phyloP scores from a whole-genome alignment of 2,329 filamentous ascomycete species.

The Talaromyces sp. region DNA sequence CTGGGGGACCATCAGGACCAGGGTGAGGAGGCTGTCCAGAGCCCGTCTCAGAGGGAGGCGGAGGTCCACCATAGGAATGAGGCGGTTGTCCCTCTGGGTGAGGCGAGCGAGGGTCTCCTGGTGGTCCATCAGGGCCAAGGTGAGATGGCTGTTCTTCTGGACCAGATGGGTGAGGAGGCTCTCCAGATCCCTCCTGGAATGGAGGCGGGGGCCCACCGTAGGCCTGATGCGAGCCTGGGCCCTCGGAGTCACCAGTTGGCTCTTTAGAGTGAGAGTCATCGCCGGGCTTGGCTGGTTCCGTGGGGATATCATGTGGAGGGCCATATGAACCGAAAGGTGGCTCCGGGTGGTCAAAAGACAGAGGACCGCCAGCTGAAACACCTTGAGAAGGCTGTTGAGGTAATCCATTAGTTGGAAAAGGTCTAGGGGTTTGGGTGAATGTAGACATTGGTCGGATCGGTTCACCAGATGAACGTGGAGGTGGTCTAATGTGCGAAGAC shows the following conservation, averaged over 20 bases:
- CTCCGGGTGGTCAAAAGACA: not conserved
- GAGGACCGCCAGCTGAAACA: not conserved
- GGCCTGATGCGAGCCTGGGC: not conserved
- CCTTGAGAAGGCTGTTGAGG: not conserved
- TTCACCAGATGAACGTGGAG: not conserved
- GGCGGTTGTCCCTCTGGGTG: not conserved
- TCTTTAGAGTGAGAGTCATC: not conserved
- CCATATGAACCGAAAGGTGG: not conserved
- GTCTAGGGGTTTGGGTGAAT: not conserved
- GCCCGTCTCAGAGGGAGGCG: not conserved
- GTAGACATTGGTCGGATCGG: not conserved
- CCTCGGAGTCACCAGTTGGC: not conserved
- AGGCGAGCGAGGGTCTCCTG: not conserved
- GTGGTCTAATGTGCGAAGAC: not conserved
- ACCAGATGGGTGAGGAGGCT: not conserved
- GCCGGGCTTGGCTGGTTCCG: not conserved
- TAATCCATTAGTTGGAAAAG: not conserved
- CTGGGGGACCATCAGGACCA: not conserved
- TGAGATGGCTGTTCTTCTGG: not conserved
- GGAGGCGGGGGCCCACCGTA: not conserved
- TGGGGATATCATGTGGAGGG: not conserved
- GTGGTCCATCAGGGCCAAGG: not conserved
- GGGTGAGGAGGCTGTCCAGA: not conserved
- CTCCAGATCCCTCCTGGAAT: not conserved
- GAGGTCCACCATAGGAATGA: not conserved